Evolutionary conservation across 202 grass and related monocot species (phyloP), one percentile per base, ranked within the genome.

Genomic region (Schoenoplectus tabernaemontani): DNA sequence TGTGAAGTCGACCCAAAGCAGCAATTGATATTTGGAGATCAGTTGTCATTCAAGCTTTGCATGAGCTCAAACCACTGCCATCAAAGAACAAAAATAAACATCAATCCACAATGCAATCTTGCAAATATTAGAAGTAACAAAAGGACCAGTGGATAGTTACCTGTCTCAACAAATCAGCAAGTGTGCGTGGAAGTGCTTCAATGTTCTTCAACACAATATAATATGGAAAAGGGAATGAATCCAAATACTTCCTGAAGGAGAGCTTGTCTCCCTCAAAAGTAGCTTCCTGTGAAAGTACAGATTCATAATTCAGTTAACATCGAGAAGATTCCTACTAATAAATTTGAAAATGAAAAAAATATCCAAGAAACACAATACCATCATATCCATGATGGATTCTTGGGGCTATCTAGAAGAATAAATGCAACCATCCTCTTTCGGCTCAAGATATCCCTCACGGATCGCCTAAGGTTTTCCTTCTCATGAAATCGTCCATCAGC

Each of bases 31-130:
- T 23, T 17, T 74, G 6, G 23, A 33, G 12, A n/a, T 74, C 26
- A 74, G 44, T 74, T 53, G 16, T 94, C 85, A 43, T 86, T 91
- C 4, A 87, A 32, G 54, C 77, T 85, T 67, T 92, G 91, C 91
- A 92, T 94, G 66, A 98, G 80, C 86, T 94, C 91, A 66, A 92
- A 94, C 95, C 95, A 98, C 95, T 98, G 95, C 88, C 20, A 34
- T 57, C 13, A 37, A 82, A 57, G 82, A 65, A 86, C 0, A 60
- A 41, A 50, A 48, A 64, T 65, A 1, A 60, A 79, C 33, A 43
- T 17, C 19, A 24, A 81, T 33, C 5, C 10, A 58, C 39, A 24
- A 2, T 9, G 24, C 8, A 7, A 11, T 10, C 22, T 59, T 57
- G 28, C 13, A 43, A 36, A 34, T 60, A 54, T 38, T 46, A 69